These are phyloP conservation scores for Soucietia sequanensis DNA, from an alignment of 805 yeast genomes.

Conservation along the genomic window DNA sequence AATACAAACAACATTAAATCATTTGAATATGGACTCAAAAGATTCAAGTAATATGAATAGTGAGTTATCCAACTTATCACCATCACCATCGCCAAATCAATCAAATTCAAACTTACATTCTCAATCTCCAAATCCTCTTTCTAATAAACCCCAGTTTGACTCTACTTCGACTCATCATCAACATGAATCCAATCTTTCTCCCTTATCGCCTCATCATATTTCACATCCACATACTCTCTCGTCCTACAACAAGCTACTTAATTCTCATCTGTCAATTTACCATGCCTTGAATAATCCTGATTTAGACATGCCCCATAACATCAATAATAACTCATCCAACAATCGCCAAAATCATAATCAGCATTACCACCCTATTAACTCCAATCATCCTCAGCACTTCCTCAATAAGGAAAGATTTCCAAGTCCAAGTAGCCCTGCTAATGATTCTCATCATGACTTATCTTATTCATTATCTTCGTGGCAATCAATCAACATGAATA, in stretches of 20 bases:
- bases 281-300: constrained; percentile 41
- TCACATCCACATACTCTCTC: too few relatives aligned
- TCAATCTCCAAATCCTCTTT: too few relatives aligned
- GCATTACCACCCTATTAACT: constrained; percentile 1
- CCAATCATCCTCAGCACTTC: constrained; percentile 8
- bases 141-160: neutral
- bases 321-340: too few relatives aligned
- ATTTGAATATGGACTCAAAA: too few relatives aligned
- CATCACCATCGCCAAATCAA: too few relatives aligned
- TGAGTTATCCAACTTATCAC: too few relatives aligned
- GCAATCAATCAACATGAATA: constrained; percentile 25
- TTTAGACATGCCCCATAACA: constrained; percentile 24
- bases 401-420: constrained; percentile 5
- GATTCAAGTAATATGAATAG: too few relatives aligned
- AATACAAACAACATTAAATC: too few relatives aligned
- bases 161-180: too few relatives aligned
- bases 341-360: constrained; percentile 9
- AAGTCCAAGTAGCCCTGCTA: constrained; percentile 6
- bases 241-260: constrained; percentile 25
- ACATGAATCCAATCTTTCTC: too few relatives aligned
- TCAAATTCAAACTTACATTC: too few relatives aligned
- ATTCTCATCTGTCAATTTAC: constrained; percentile 38
- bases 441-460: constrained; percentile 8
- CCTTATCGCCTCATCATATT: too few relatives aligned
- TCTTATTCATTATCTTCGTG: constrained; percentile 23